These are phyloP conservation scores for Sophora flavescens DNA, from an alignment of 306 rosid species.

Conservation along the genomic window DNA sequence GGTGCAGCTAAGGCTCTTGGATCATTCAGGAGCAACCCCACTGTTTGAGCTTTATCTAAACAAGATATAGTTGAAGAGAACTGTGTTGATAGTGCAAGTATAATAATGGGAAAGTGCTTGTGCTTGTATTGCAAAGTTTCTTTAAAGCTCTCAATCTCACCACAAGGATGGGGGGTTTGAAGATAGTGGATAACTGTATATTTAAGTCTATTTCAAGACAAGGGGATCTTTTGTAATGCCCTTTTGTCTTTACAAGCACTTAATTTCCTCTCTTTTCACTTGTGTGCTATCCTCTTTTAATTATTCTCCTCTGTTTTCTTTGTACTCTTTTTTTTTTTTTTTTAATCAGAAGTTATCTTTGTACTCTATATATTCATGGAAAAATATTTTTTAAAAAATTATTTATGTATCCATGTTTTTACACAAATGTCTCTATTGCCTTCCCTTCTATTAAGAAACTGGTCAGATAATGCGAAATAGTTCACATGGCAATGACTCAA, in stretches of 20 bases:
- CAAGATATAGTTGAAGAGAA: conserved; percentile 5
- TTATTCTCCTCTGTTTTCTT: background rate
- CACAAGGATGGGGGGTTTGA: background rate
- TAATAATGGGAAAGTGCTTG: conserved; percentile 30
- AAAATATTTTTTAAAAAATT: background rate
- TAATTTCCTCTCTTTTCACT: too few relatives aligned
- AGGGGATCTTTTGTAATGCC: conserved; percentile 41
- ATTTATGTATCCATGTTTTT: conserved; percentile 4
- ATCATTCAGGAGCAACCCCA: conserved; percentile 74
- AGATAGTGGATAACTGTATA: background rate
- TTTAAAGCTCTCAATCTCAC: background rate
- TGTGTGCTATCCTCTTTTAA: too few relatives aligned
- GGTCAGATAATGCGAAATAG: too few relatives aligned
- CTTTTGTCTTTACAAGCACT: conserved; percentile 37
- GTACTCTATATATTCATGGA: conserved; percentile 32
- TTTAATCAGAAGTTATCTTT: too few relatives aligned
- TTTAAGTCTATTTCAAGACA: conserved; percentile 32
- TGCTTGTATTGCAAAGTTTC: background rate
- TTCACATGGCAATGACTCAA: too few relatives aligned
- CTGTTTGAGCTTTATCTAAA: conserved; percentile 39
- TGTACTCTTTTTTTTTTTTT: too few relatives aligned
- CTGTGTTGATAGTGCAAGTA: background rate
- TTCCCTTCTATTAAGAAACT: too few relatives aligned
- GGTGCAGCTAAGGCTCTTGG: conserved; percentile 77
- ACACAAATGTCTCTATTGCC: too few relatives aligned